Evolutionary conservation across 2,329 filamentous ascomycete genomes (phyloP).

Genomic region (Microsporum audouinii): DNA sequence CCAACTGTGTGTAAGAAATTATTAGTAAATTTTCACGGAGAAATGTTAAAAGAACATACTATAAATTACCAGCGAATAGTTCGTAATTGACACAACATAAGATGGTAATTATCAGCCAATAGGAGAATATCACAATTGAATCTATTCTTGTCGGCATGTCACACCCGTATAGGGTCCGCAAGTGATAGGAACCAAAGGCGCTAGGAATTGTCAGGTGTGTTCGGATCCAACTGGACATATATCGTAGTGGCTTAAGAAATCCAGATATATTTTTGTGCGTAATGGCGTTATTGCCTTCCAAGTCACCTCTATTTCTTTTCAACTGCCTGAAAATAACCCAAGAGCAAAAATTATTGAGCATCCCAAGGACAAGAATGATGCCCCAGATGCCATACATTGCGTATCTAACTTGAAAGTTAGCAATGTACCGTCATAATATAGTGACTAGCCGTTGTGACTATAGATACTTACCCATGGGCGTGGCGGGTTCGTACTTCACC

Average conservation of each 20-base stretch:
- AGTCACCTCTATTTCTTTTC: constrained; percentile 11
- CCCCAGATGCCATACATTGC: constrained; percentile 10
- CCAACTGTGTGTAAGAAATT: constrained; percentile 3
- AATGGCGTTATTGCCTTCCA: neutral
- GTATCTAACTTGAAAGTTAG: constrained; percentile 3
- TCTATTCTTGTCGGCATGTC: constrained; percentile 40
- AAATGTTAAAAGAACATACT: constrained; percentile 24
- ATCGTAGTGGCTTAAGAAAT: neutral
- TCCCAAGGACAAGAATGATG: constrained; percentile 6
- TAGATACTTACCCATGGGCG: constrained; percentile 26
- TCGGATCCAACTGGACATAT: constrained; percentile 5
- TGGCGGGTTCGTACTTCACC: constrained; percentile 27
- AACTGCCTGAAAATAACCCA: neutral
- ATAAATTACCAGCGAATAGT: constrained; percentile 37
- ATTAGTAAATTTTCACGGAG: neutral
- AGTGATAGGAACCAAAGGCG: constrained; percentile 22
- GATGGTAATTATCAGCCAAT: constrained; percentile 36
- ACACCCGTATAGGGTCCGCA: constrained; percentile 33
- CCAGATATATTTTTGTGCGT: neutral
- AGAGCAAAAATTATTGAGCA: constrained; percentile 1
- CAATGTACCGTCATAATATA: neutral
- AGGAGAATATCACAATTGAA: constrained; percentile 34
- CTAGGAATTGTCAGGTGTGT: constrained; percentile 7
- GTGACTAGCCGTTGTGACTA: neutral
- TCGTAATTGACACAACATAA: constrained; percentile 37